Evolutionary conservation across 768 basidiomycete genomes (phyloP), one percentile per base, ranked within the genome.

Genomic region (Leccinum olivaceopallidum): DNA sequence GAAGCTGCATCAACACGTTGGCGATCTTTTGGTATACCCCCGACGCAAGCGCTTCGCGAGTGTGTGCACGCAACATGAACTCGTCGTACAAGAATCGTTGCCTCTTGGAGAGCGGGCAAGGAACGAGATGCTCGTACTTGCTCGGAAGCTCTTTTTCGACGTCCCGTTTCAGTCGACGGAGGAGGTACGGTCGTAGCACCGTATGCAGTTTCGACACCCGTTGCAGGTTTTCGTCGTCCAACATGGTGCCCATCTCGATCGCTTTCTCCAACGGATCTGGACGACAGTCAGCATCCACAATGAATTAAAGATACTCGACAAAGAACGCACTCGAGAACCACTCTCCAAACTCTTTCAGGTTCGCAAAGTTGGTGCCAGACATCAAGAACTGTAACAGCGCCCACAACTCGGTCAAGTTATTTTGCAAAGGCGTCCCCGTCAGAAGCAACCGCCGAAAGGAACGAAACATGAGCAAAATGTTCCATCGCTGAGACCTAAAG

Each of bases 61-160:
- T 97, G 56, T 93, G 87, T 1, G 90, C 84, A 30, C 94, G 85
- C 12, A 88, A 82, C 94, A 97, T 95, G 78, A 96, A 96, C 71
- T 96, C 94, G 78, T 97, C 94, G 70, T 97, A 97, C 20, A 97
- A 80, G 71, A 92, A 94, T n/a, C 94, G 88, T 67, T 97, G 94
- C 12, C 94, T 83, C 70, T 95, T 96, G 37, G 94, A 95, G 16
- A 97, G 78, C 13, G 88, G 86, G 66, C 94, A 95, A 42, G 95
- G 81, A 20, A 94, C 85, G 53, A 95, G 83, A 71, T 97, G 94
- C 62, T 96, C 95, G 69, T 84, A 92, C 69, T 97, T 97, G 76
- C 89, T 93, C 1, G 97, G 97, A 5, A 99, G 79, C 65, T 94
- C 90, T 73, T 92, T 94, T 77, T 98, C 95, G 16, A 99, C 97